Percentiles rank a stretch among this genome's conserved stretches.
Evolutionary conservation across 345 rosid species (phyloP).

Genomic region (Eutrema yunnanense): DNA sequence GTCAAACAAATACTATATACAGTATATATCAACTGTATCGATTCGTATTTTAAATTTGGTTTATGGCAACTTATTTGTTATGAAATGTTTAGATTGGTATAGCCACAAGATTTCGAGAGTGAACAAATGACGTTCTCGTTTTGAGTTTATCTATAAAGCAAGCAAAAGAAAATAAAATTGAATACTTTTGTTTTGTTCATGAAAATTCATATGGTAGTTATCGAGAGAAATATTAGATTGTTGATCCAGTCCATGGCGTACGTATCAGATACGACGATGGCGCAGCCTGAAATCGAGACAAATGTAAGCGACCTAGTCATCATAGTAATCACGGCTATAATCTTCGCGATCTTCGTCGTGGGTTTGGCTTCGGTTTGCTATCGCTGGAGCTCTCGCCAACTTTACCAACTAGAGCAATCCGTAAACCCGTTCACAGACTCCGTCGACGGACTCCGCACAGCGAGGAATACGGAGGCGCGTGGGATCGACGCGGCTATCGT

Average conservation of each 20-base stretch:
- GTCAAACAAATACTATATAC: constrained; percentile 15
- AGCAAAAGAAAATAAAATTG: neutral
- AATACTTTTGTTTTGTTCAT: neutral
- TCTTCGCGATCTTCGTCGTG: constrained; percentile 43
- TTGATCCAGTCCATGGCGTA: neutral
- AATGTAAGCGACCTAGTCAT: constrained; percentile 41
- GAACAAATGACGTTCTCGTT: neutral
- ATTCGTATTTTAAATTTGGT: neutral
- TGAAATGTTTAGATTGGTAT: neutral
- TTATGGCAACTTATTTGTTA: neutral
- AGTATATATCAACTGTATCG: neutral
- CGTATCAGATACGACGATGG: constrained; percentile 14
- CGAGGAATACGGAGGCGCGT: constrained; percentile 14
- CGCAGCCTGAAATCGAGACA: neutral
- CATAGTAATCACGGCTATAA: constrained; percentile 37
- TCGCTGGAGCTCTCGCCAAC: constrained; percentile 36
- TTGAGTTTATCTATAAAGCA: neutral
- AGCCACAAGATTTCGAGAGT: neutral
- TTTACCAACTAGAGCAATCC: neutral
- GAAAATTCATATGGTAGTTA: neutral
- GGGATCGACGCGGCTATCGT: constrained; percentile 52
- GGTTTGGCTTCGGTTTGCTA: constrained; percentile 58
- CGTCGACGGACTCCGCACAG: constrained; percentile 6
- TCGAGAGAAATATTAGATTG: neutral
- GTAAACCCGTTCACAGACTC: neutral